A percentile compares a stretch with the other conserved stretches of the same genome.
Conservation (phyloP, 1,139 yeast species). For the Kodamaea ohmeri region DNA sequence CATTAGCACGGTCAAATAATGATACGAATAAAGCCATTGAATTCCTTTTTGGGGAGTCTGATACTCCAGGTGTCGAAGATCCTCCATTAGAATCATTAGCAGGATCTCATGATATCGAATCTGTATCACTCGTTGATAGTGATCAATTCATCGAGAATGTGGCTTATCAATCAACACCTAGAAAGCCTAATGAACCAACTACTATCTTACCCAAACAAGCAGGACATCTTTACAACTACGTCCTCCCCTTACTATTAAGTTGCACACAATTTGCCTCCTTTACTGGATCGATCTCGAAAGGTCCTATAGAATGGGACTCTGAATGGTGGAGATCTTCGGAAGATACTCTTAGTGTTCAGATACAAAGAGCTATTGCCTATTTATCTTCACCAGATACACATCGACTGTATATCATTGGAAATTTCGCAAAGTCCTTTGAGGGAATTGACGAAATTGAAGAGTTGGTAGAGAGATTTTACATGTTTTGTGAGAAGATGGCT, state of each 20-base stretch:
- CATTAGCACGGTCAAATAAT: slow-evolving; percentile 40
- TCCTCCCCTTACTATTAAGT: slow-evolving; percentile 24
- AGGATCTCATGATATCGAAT: slow-evolving; percentile 1
- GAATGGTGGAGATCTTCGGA: slow-evolving; percentile 7
- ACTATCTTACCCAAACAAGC: slow-evolving; percentile 17
- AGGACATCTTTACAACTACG: slow-evolving; percentile 24
- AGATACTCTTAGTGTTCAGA: slow-evolving; percentile 21
- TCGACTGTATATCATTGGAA: slow-evolving; percentile 25
- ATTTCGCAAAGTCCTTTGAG: not conserved
- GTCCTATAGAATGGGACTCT: slow-evolving; percentile 4
- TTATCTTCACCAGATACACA: slow-evolving; percentile 15
- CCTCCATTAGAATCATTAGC: not conserved
- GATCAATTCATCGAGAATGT: slow-evolving; percentile 5
- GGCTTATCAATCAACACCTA: not conserved
- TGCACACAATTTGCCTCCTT: slow-evolving; percentile 15
- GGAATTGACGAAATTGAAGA: slow-evolving; percentile 33
- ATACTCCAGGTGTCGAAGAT: slow-evolving; percentile 1
- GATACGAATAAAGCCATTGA: slow-evolving; percentile 56
- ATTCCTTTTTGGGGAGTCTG: slow-evolving; percentile 45
- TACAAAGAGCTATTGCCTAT: slow-evolving; percentile 25
- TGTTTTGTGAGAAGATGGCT: slow-evolving; percentile 14
- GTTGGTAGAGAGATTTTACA: slow-evolving; percentile 27
- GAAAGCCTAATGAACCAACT: slow-evolving; percentile 15
- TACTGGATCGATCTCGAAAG: not conserved
- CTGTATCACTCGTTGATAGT: slow-evolving; percentile 1